These are phyloP conservation scores for Pichia sporocuriosa DNA, from an alignment of 805 yeast species.

Conservation along the genomic window DNA sequence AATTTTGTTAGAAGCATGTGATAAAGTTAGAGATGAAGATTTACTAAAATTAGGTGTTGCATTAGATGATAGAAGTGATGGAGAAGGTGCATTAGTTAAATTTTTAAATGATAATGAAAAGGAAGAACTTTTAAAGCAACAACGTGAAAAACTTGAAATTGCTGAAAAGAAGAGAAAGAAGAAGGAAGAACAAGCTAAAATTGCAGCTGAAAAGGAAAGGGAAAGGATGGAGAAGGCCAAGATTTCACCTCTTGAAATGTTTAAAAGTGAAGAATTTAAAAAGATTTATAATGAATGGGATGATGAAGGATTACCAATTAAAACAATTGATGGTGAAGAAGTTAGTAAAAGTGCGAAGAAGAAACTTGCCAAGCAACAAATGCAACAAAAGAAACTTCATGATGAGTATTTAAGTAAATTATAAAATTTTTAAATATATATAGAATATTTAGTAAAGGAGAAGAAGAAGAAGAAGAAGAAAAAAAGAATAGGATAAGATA, in stretches of 20 bases:
- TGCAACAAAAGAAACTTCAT: constrained; percentile 75
- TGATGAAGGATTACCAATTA: constrained; percentile 74
- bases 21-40: constrained; percentile 64
- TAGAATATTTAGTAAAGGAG: no score
- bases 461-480: no score
- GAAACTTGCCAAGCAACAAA: constrained; percentile 72
- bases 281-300: constrained; percentile 67
- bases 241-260: constrained; percentile 65
- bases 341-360: constrained; percentile 79
- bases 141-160: constrained; percentile 48
- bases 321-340: constrained; percentile 71
- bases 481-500: no score
- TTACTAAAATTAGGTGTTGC: constrained; percentile 72
- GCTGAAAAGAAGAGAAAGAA: constrained; percentile 32
- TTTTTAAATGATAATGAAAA: constrained; percentile 67
- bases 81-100: constrained; percentile 75
- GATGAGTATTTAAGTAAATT: constrained; percentile 57
- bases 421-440: no score
- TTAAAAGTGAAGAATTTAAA: constrained; percentile 41
- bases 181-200: constrained; percentile 55
- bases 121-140: constrained; percentile 53
- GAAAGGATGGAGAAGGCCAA: constrained; percentile 64
- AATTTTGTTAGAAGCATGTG: constrained; percentile 63
- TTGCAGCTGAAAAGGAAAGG: constrained; percentile 54
- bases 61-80: constrained; percentile 79